A percentile compares a stretch with the other conserved stretches of the same genome.
Conservation (phyloP, 176 grass and related monocot genomes). For the Carex parvula region DNA sequence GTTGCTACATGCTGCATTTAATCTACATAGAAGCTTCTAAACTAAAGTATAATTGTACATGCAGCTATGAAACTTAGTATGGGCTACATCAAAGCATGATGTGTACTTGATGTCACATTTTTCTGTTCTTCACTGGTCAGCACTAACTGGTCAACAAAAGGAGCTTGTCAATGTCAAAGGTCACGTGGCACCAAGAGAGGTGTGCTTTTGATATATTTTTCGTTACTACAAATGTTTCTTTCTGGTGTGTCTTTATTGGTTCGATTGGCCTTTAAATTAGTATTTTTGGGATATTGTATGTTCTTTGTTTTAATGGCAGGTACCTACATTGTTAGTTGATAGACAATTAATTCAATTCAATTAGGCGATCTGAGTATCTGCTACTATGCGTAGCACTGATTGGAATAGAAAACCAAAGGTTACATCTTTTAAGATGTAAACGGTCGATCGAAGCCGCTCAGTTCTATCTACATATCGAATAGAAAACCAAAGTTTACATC, state of each 20-base stretch:
- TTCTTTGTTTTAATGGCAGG: background rate
- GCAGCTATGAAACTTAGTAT: constrained; percentile 84
- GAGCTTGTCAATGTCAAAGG: constrained; percentile 76
- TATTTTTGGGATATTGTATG: background rate
- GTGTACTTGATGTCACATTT: constrained; percentile 56
- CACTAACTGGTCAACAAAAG: constrained; percentile 41
- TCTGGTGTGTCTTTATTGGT: background rate
- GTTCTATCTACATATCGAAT: no score
- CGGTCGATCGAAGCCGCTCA: no score
- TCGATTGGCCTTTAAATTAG: background rate
- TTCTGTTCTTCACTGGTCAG: constrained; percentile 69
- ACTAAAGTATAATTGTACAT: constrained; percentile 23
- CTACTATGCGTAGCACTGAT: no score
- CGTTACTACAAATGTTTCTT: background rate
- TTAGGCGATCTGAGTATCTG: no score
- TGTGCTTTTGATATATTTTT: constrained; percentile 13
- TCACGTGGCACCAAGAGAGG: constrained; percentile 67
- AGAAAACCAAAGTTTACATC: no score
- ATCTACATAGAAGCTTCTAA: background rate
- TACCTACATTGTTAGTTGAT: background rate
- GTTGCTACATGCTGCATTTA: background rate
- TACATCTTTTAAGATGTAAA: no score
- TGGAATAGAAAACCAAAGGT: no score
- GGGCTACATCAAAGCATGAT: constrained; percentile 86
- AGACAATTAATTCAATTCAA: background rate